Evolutionary conservation across 352 stramenopile species (phyloP), one percentile per base, ranked within the genome.

Genomic region (Pythium myriotylum): DNA sequence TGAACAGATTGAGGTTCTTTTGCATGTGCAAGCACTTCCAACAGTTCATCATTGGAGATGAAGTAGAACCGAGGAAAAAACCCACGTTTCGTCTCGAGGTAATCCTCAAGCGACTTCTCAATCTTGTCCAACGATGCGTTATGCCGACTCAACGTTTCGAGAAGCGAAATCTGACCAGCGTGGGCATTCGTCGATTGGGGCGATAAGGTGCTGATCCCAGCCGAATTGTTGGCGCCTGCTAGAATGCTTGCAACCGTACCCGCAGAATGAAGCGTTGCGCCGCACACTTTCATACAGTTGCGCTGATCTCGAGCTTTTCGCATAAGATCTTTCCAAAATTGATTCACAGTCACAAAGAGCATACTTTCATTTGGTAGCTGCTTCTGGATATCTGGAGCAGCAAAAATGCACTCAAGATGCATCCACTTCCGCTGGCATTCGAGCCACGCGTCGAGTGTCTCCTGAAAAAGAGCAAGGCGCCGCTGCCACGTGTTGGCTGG

Each of bases 41-140:
- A 59, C 29, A 96, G 59, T 33, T 95, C 88, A 47, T 95, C 87
- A 59, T 95, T 94, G 29, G 84, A 90, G 48, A 96, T 86, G 57
- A 95, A 96, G 53, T 92, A 96, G 45, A 96, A 96, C 1, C 88
- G 76, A 1, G 88, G 86, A 58, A 96, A 96, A 27, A 81, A 77
- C 13, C 73, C 67, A n/a, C 88, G 85, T 45, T 96, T 96, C 7
- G 81, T 89, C 62, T 93, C 84, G 4, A 94, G 27, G 24, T 94
- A 94, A 51, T 92, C 85, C 62, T 91, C 84, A 1, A 94, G 66
- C 5, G 83, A 91, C 54, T 94, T 94, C 49, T 91, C 79, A 27
- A 92, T 86, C 20, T 67, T 73, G 23, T 94, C 85, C 1, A 94
- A 68, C 3, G 81, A 86, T 19, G 54, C 42, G 53, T 92, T 92